Evolutionary conservation across 177 flowering plant species (phyloP), one percentile per base, ranked within the genome.

Genomic region (Telopea speciosissima): DNA sequence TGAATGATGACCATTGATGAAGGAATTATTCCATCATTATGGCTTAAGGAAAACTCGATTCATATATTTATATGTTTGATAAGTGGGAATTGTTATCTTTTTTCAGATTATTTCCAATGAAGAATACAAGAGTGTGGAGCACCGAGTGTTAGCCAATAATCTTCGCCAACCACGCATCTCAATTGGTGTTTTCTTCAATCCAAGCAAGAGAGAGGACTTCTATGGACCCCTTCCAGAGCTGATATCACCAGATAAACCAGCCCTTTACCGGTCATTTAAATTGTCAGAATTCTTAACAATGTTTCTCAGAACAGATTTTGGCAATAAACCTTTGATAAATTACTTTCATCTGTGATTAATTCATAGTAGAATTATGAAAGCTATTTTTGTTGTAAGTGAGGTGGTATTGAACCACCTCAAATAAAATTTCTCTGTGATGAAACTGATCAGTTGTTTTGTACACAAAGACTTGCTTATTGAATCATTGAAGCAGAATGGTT

Each of bases 191-290:
- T 87, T 86, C 70, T 81, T 82, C 77, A 80, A 82, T 40, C 87
- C 88, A 0, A 23, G 87, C n/a, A 67, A 75, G 17, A 79, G 80
- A 36, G 86, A 83, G 0, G 58, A 49, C 40, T 24, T 82, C 22
- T 87, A 24, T 69, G 93, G 89, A 44, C 90, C 93, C 21, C 54
- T 84, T 42, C 80, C 83, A 26, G 93, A 87, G 75, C 65, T 87
- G 9, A 63, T 82, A 16, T 79, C 90, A 2, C 62, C 77, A 0
- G 83, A 83, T 33, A 83, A 83, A 40, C 93, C 90, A 16, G 86
- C 87, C 14, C 59, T 66, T 14, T 89, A 82, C 74, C 62, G 64
- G 62, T 69, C 78, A 28, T 84, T 87, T 65, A 74, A 74, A 4
- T 58, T 69, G 40, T 0, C 44, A 1, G 93, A 89, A 1, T 89